Evolutionary conservation across 345 rosid species (phyloP), one percentile per base, ranked within the genome.

Genomic region (Triadica sebifera): DNA sequence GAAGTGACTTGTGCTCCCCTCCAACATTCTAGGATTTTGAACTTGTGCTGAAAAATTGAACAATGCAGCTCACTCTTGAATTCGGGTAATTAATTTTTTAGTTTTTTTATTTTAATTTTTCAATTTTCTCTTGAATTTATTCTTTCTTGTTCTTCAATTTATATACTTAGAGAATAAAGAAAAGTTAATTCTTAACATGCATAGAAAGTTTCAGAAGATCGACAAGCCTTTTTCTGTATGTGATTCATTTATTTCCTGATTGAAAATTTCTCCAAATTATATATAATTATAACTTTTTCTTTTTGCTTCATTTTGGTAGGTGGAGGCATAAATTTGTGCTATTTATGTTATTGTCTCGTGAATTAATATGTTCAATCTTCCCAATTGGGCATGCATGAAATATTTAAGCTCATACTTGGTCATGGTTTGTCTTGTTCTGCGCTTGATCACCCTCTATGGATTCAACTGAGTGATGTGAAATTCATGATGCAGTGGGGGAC

Each of bases 51-150:
- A 59, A 20, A 60, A 20, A 43, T 61, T 64, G 71, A 84, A 66
- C 68, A n/a, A 94, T 92, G 98, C 92, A 85, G 64, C 85, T 94
- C 64, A 88, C 94, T 2, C 89, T 94, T 6, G 98, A 92, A 83
- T 92, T 90, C 74, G 97, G 97, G 97, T 90, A 71, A 55, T 19
- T 55, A 55, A 15, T 52, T 16, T 52, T 52, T 6, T 19, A 17
- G 19, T 1, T 52, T 52, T 52, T 52, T 5, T 17, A 13, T 11
- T 66, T 38, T n/a, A 17, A 6, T 13, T 8, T 39, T 3, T 24
- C 2, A 5, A 61, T n/a, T 7, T 22, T 60, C 15, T 51, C 53
- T 51, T 8, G 0, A 29, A 24, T 11, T 37, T 19, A 8, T 50
- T 29, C 5, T 37, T 70, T 16, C 19, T 5, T 74, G 7, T 55